Percentiles rank a stretch among this genome's conserved stretches.
phyloP scores from a whole-genome alignment of 495 filamentous ascomycete species.

The Penicillium bialowiezense region DNA sequence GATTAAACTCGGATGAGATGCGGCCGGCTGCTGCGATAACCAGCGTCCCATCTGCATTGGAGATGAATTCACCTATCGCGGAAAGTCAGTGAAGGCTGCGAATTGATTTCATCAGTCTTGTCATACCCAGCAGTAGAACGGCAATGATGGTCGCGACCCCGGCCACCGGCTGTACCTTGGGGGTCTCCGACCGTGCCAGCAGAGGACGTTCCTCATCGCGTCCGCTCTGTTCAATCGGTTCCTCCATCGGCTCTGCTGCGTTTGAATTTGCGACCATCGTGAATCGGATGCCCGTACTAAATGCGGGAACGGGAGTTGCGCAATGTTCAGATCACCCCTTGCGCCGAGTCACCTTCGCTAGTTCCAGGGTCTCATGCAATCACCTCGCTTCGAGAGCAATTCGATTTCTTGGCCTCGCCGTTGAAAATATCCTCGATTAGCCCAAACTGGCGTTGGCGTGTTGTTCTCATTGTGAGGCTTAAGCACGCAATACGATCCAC shows the following conservation, averaged over 20 bases:
- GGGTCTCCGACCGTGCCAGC: background rate
- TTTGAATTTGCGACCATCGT: conserved; percentile 7
- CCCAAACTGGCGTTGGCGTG: no score
- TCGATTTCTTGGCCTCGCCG: no score
- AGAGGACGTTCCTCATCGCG: conserved; percentile 28
- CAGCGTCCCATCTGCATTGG: conserved; percentile 59
- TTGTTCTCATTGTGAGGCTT: conserved; percentile 17
- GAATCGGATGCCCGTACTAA: no score
- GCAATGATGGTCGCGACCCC: conserved; percentile 33
- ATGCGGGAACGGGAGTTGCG: no score
- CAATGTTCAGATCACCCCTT: no score
- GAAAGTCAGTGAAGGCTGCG: background rate
- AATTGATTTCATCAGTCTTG: background rate
- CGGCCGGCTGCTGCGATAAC: conserved; percentile 59
- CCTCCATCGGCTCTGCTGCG: no score
- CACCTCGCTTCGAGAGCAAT: no score
- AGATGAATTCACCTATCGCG: conserved; percentile 61
- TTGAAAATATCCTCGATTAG: no score
- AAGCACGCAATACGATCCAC: conserved; percentile 7
- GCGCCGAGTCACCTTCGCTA: no score
- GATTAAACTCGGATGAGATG: conserved; percentile 67
- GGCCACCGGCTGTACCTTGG: conserved; percentile 10
- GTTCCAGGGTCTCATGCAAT: no score
- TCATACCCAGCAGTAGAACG: conserved; percentile 36
- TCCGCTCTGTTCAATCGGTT: background rate